phyloP scores from a whole-genome alignment of 2,329 filamentous ascomycete genomes.

The Penicillium psychrosexuale region DNA sequence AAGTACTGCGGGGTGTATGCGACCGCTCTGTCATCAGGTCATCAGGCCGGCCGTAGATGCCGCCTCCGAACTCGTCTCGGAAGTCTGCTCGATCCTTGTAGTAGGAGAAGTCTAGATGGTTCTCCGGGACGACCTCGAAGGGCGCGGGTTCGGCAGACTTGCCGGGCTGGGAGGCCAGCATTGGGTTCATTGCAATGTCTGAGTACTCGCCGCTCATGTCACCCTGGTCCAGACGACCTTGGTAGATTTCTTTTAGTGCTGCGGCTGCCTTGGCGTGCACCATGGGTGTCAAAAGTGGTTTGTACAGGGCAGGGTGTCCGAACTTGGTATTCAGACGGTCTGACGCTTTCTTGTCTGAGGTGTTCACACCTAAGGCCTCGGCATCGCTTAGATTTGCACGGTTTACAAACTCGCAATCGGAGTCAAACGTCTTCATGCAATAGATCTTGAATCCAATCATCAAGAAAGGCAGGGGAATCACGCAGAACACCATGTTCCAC shows the following conservation, averaged over 20 bases:
- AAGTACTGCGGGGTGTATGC: conserved; percentile 40
- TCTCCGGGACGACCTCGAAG: conserved; percentile 87
- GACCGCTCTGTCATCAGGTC: conserved; percentile 47
- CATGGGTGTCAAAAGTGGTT: conserved; percentile 89
- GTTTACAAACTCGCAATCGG: conserved; percentile 76
- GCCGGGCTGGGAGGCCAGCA: conserved; percentile 61
- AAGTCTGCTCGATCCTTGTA: conserved; percentile 91
- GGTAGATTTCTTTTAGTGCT: conserved; percentile 79
- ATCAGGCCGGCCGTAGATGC: conserved; percentile 49
- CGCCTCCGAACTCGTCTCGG: conserved; percentile 78
- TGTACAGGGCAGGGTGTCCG: conserved; percentile 86
- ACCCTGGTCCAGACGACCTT: conserved; percentile 66
- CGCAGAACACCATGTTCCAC: conserved; percentile 62
- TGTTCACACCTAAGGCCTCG: conserved; percentile 41
- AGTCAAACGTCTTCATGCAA: conserved; percentile 72
- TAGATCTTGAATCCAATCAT: conserved; percentile 83
- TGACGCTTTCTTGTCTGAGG: conserved; percentile 45
- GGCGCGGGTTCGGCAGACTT: conserved; percentile 59
- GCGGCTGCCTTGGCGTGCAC: conserved; percentile 88
- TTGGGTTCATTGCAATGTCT: conserved; percentile 76
- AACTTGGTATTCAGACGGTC: conserved; percentile 72
- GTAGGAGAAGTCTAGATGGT: conserved; percentile 82
- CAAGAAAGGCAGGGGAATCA: conserved; percentile 73
- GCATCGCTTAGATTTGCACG: conserved; percentile 58
- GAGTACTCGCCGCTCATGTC: conserved; percentile 54